phyloP scores from a whole-genome alignment of 1,139 yeast genomes.

The Suhomyces choctaworum region DNA sequence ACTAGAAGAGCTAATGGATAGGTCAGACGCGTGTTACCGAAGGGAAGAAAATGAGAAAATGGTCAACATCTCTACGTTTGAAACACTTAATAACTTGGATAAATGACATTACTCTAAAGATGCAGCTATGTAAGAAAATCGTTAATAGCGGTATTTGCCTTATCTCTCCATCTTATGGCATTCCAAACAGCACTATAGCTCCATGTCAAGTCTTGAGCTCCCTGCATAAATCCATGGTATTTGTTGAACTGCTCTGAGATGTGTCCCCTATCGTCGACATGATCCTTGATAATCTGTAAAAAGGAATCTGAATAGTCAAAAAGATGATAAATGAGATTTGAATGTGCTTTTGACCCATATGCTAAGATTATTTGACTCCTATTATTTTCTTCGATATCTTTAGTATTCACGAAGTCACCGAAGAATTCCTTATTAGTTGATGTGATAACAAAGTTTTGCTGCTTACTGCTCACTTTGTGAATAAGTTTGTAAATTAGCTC shows the following conservation, averaged over 20 bases:
- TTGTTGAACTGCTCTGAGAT: constrained; percentile 90
- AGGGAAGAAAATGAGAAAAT: constrained; percentile 19
- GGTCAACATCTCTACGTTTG: constrained; percentile 52
- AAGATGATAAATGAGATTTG: constrained; percentile 46
- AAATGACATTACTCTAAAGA: constrained; percentile 5
- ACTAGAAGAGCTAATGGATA: constrained; percentile 48
- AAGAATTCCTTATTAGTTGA: constrained; percentile 31
- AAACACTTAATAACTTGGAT: constrained; percentile 43
- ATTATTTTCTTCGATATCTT: constrained; percentile 8
- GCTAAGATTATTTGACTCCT: constrained; percentile 8
- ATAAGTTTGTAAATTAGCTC: constrained; percentile 50
- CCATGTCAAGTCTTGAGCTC: constrained; percentile 90
- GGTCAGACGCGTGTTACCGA: constrained; percentile 49
- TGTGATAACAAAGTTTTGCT: constrained; percentile 29
- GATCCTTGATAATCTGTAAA: constrained; percentile 67
- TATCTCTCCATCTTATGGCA: constrained; percentile 63
- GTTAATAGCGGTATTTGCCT: too few species aligned
- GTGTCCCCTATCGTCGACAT: constrained; percentile 69
- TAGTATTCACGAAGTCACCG: constrained; percentile 27
- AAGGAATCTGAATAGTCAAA: constrained; percentile 73
- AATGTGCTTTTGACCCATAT: constrained; percentile 49
- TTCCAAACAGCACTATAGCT: constrained; percentile 80
- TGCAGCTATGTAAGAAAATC: too few species aligned
- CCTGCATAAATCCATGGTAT: constrained; percentile 80
- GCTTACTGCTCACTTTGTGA: constrained; percentile 25